Conservation (phyloP, 768 basidiomycete genomes). For the Amanita rimosa region DNA sequence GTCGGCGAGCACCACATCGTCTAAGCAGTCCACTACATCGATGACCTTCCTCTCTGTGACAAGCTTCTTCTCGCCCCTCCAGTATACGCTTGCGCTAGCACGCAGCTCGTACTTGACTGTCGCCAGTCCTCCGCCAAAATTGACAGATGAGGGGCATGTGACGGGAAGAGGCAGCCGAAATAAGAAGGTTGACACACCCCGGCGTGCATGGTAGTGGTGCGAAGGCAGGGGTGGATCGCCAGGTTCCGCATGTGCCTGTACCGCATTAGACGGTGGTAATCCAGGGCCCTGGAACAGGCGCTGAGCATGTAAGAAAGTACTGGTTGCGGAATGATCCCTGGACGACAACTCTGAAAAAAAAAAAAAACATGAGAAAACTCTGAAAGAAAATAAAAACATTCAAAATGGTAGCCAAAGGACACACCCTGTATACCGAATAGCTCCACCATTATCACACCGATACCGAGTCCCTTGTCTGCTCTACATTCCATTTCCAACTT, state of each 20-base stretch:
- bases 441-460: slow-evolving; percentile 70
- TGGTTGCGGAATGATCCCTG: slow-evolving; percentile 70
- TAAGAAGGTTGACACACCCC: slow-evolving; percentile 67
- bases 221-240: slow-evolving; percentile 52
- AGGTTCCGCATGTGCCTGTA: slow-evolving; percentile 47
- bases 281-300: slow-evolving; percentile 74
- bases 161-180: slow-evolving; percentile 66
- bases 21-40: slow-evolving; percentile 52
- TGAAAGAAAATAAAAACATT: slow-evolving; percentile 1
- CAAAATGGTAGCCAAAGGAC: background rate
- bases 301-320: slow-evolving; percentile 60
- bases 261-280: slow-evolving; percentile 77
- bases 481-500: slow-evolving; percentile 76
- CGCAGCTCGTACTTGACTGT: slow-evolving; percentile 62
- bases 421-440: slow-evolving; percentile 63
- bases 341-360: slow-evolving; percentile 66
- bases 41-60: slow-evolving; percentile 52
- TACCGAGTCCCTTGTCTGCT: slow-evolving; percentile 63
- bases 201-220: slow-evolving; percentile 61
- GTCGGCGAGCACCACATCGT: slow-evolving; percentile 22
- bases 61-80: slow-evolving; percentile 64
- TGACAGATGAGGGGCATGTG: slow-evolving; percentile 59
- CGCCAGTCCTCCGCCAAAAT: slow-evolving; percentile 60
- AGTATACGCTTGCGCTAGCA: slow-evolving; percentile 60
- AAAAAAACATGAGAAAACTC: slow-evolving; percentile 7